Percentiles rank a stretch among this genome's conserved stretches.
phyloP scores from a whole-genome alignment of 129 eudicot species.

The Heracleum sosnowskyi region DNA sequence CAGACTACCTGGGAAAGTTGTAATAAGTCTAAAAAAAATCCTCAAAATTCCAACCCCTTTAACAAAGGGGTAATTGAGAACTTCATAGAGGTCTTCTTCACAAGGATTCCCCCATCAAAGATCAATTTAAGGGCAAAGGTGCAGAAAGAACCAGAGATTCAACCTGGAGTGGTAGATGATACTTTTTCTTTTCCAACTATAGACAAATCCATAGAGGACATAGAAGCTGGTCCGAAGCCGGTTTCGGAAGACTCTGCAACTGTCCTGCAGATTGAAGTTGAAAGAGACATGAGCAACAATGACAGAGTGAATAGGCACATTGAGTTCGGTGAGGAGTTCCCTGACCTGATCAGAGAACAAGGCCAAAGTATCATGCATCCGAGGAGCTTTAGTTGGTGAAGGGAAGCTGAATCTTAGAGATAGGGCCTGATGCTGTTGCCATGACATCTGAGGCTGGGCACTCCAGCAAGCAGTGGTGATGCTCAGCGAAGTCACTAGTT shows the following conservation, averaged over 20 bases:
- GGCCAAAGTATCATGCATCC: slow-evolving; percentile 23
- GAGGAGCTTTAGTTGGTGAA: slow-evolving; percentile 46
- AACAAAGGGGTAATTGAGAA: slow-evolving; percentile 45
- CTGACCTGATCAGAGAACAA: slow-evolving; percentile 8
- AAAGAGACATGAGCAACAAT: slow-evolving; percentile 17
- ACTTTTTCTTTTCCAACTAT: slow-evolving; percentile 23
- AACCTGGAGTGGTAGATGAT: slow-evolving; percentile 16
- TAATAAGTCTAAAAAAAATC: slow-evolving; percentile 49
- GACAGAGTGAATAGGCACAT: slow-evolving; percentile 14
- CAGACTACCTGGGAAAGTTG: slow-evolving; percentile 70
- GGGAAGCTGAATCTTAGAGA: slow-evolving; percentile 51
- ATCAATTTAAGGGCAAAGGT: slow-evolving; percentile 55
- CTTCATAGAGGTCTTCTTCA: slow-evolving; percentile 58
- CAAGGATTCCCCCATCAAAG: slow-evolving; percentile 60
- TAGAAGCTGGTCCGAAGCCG: slow-evolving; percentile 44
- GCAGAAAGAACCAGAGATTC: slow-evolving; percentile 31
- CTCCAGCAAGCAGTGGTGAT: slow-evolving; percentile 25
- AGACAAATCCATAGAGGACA: slow-evolving; percentile 33
- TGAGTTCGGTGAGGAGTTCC: slow-evolving; percentile 16
- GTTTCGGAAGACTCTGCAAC: slow-evolving; percentile 21
- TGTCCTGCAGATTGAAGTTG: slow-evolving; percentile 8
- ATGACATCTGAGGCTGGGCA: slow-evolving; percentile 41
- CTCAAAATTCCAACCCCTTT: slow-evolving; percentile 38
- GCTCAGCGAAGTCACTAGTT: no score
- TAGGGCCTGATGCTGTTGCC: slow-evolving; percentile 34